Evolutionary conservation across 352 stramenopile species (phyloP).

Genomic region (Phytophthora palmivora): DNA sequence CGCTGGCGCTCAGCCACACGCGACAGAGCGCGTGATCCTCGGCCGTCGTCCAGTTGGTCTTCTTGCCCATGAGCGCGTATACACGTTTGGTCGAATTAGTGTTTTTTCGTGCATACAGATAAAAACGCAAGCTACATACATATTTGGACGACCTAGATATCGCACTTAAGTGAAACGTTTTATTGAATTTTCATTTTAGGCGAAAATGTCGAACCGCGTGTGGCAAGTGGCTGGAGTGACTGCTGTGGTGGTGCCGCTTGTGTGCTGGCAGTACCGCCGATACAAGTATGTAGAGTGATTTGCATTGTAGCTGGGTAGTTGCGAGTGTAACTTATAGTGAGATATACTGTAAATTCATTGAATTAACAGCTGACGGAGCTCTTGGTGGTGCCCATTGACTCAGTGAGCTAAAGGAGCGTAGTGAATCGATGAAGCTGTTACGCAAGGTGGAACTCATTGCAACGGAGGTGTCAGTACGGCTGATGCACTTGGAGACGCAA

Average conservation of each 20-base stretch:
- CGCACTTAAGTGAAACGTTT: background rate
- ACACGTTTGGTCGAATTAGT: too few relatives aligned
- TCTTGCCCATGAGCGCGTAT: slow-evolving; percentile 60
- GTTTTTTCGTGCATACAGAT: too few relatives aligned
- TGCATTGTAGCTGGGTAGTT: background rate
- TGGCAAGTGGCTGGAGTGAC: slow-evolving; percentile 33
- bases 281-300: slow-evolving; percentile 23
- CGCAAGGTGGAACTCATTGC: slow-evolving; percentile 79
- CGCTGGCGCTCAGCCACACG: slow-evolving; percentile 70
- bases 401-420: slow-evolving; percentile 36
- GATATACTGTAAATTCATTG: slow-evolving; percentile 5
- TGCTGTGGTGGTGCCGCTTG: slow-evolving; percentile 46
- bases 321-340: background rate
- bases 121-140: too few relatives aligned
- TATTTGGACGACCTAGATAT: too few relatives aligned
- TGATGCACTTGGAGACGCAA: slow-evolving; percentile 74
- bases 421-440: slow-evolving; percentile 70
- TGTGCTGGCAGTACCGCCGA: slow-evolving; percentile 43
- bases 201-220: slow-evolving; percentile 18
- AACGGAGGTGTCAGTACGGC: slow-evolving; percentile 62
- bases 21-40: slow-evolving; percentile 78
- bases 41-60: slow-evolving; percentile 73
- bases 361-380: slow-evolving; percentile 10
- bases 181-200: slow-evolving; percentile 5
- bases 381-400: slow-evolving; percentile 11